phyloP scores from a whole-genome alignment of 2,329 filamentous ascomycete species.

The Sclerotinia minor region DNA sequence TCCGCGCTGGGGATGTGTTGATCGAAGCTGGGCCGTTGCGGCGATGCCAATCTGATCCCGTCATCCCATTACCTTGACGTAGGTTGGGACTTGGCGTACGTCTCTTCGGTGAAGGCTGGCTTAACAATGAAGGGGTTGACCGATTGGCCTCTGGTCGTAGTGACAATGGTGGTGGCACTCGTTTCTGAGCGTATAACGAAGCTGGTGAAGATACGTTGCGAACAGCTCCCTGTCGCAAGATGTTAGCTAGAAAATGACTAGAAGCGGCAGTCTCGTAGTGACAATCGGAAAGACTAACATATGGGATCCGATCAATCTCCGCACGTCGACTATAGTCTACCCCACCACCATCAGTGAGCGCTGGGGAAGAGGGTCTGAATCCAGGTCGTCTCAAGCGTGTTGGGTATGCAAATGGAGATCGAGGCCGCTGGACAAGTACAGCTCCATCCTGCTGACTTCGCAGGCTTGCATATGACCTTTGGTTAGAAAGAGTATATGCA shows the following conservation, averaged over 20 bases:
- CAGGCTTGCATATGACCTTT: constrained; percentile 51
- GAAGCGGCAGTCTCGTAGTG: no score
- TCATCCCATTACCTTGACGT: constrained; percentile 28
- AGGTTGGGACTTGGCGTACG: constrained; percentile 35
- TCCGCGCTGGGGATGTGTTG: constrained; percentile 40
- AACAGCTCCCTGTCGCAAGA: constrained; percentile 30
- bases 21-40: constrained; percentile 32
- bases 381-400: constrained; percentile 57
- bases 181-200: constrained; percentile 39
- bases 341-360: constrained; percentile 40
- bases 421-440: constrained; percentile 50
- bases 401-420: constrained; percentile 60
- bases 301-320: constrained; percentile 39
- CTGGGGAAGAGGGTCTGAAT: constrained; percentile 41
- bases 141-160: constrained; percentile 38
- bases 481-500: constrained; percentile 46
- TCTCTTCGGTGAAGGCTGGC: constrained; percentile 36
- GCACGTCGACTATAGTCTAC: constrained; percentile 41
- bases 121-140: constrained; percentile 38
- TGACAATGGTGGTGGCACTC: constrained; percentile 33
- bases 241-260: constrained; percentile 2
- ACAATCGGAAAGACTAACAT: constrained; percentile 33
- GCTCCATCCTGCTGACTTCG: constrained; percentile 49
- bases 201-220: constrained; percentile 38
- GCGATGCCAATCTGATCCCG: constrained; percentile 32